phyloP scores from a whole-genome alignment of 306 rosid genomes.

The Sophora flavescens region DNA sequence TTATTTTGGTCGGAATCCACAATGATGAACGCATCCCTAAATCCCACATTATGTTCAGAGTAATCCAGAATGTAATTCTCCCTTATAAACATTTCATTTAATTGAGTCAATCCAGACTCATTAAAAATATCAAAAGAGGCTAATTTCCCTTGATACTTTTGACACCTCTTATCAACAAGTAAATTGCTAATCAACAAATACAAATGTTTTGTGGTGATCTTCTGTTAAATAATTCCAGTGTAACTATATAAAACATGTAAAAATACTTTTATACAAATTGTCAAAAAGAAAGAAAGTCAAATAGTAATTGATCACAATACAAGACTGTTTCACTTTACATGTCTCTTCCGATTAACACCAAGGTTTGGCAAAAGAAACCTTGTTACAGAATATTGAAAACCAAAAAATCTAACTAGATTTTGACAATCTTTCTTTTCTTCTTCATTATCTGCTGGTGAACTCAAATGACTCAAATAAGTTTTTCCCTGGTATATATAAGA shows the following conservation, averaged over 20 bases:
- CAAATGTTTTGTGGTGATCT: background rate
- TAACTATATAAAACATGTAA: background rate
- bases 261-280: slow-evolving; percentile 33
- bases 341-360: slow-evolving; percentile 60
- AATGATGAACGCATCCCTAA: background rate
- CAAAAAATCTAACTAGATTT: slow-evolving; percentile 79
- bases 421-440: slow-evolving; percentile 79
- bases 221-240: background rate
- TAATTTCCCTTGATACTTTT: background rate
- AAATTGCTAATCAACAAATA: slow-evolving; percentile 21
- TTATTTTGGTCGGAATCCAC: slow-evolving; percentile 9
- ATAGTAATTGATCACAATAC: slow-evolving; percentile 22
- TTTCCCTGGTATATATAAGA: slow-evolving; percentile 77
- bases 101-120: background rate
- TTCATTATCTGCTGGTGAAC: slow-evolving; percentile 54
- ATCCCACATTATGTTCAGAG: background rate
- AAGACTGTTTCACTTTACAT: slow-evolving; percentile 49
- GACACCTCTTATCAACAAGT: background rate
- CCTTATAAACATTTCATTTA: background rate
- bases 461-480: slow-evolving; percentile 70
- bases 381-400: slow-evolving; percentile 61
- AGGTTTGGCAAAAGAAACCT: slow-evolving; percentile 65
- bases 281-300: slow-evolving; percentile 6
- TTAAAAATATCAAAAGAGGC: background rate
- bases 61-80: background rate